phyloP scores from a whole-genome alignment of 139 green algal species.

The Ettlia oleoabundans region DNA sequence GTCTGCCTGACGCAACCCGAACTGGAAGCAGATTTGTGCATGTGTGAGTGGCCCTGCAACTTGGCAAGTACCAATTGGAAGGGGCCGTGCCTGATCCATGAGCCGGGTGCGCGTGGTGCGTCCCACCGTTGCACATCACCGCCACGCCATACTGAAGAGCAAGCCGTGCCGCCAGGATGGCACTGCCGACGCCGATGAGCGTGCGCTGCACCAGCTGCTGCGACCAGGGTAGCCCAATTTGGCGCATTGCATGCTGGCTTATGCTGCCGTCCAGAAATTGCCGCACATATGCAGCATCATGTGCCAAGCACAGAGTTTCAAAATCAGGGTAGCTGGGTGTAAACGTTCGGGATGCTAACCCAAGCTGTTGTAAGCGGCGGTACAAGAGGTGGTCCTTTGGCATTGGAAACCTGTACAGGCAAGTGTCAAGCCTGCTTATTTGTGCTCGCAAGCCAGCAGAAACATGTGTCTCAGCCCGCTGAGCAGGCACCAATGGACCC shows the following conservation, averaged over 20 bases:
- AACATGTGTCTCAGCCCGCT: no score
- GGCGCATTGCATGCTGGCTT: constrained; percentile 35
- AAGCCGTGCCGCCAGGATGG: constrained; percentile 57
- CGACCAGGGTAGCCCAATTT: constrained; percentile 64
- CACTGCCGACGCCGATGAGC: constrained; percentile 53
- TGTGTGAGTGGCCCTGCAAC: not conserved
- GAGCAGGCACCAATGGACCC: no score
- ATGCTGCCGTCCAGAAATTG: constrained; percentile 53
- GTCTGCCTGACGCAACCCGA: no score
- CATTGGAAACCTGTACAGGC: not conserved
- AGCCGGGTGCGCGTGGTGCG: constrained; percentile 61
- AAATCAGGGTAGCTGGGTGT: constrained; percentile 39
- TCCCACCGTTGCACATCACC: constrained; percentile 66
- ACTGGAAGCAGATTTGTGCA: not conserved
- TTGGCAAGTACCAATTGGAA: not conserved
- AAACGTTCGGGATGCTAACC: constrained; percentile 55
- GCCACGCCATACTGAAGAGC: constrained; percentile 59
- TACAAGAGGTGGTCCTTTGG: constrained; percentile 67
- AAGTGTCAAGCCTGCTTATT: no score
- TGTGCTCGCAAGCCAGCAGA: no score
- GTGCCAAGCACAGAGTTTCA: constrained; percentile 53
- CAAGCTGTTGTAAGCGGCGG: constrained; percentile 33
- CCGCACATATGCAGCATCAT: constrained; percentile 43
- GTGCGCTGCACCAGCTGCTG: constrained; percentile 54
- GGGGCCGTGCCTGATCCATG: constrained; percentile 46